Percentiles rank a stretch among this genome's conserved stretches.
These are phyloP conservation scores for Pleochaeta shiraiana DNA, from an alignment of 2,329 filamentous ascomycete species.

Conservation along the genomic window DNA sequence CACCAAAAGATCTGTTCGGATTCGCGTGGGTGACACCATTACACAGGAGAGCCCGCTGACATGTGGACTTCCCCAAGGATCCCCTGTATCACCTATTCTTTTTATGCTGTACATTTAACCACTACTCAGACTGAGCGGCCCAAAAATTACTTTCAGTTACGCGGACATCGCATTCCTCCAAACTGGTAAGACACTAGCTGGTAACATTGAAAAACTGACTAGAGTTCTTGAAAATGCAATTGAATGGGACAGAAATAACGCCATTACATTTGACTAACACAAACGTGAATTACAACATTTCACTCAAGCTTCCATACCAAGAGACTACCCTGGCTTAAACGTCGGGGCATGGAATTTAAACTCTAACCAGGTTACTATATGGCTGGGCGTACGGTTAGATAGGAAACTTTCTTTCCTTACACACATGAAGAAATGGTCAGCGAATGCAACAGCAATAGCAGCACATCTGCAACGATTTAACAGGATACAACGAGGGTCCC, in stretches of 20 bases:
- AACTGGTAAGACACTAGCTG: background rate
- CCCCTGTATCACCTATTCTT: background rate
- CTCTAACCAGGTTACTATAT: background rate
- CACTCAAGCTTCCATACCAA: background rate
- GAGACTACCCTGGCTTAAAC: background rate
- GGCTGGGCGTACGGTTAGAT: background rate
- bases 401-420: background rate
- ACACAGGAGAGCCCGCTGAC: background rate
- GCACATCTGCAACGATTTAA: background rate
- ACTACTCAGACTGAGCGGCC: background rate
- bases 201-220: background rate
- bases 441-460: background rate
- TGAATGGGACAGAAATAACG: background rate
- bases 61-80: background rate
- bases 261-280: background rate
- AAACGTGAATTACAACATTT: background rate
- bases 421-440: background rate
- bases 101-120: background rate
- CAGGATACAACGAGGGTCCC: background rate
- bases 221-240: background rate
- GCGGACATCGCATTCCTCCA: background rate
- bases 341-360: background rate
- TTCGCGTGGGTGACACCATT: background rate
- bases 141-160: background rate
- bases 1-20: background rate